These are phyloP conservation scores for Bipolaris victoriae DNA, from an alignment of 2,329 filamentous ascomycete species.

Conservation along the genomic window DNA sequence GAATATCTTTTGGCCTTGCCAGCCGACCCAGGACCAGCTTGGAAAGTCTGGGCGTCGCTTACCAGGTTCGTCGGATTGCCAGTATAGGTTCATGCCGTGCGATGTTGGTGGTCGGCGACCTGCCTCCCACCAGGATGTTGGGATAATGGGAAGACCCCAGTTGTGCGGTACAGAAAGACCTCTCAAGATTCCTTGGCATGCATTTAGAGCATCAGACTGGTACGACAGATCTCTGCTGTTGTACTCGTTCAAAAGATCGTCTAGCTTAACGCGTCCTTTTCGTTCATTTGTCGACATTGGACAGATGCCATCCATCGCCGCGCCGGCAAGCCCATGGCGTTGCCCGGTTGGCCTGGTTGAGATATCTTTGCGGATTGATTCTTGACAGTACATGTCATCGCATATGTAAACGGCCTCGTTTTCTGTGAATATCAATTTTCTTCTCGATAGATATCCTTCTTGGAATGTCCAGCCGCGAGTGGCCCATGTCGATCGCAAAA, in stretches of 20 bases:
- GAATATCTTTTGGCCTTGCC: background rate
- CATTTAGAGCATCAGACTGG: background rate
- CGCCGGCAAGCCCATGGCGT: background rate
- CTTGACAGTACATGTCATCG: slow-evolving; percentile 3
- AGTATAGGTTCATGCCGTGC: background rate
- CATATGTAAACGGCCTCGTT: background rate
- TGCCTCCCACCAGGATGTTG: background rate
- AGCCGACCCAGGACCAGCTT: slow-evolving; percentile 1
- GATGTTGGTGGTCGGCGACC: background rate
- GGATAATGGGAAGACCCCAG: background rate
- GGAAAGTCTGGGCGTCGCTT: background rate
- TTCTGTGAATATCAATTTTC: background rate
- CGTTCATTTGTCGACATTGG: background rate
- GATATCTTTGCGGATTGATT: background rate
- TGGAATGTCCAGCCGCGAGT: background rate
- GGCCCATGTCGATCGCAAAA: background rate
- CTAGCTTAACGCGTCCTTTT: background rate
- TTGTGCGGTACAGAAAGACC: background rate
- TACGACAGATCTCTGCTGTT: background rate
- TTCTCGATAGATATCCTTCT: background rate
- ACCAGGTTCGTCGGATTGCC: background rate
- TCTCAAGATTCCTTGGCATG: slow-evolving; percentile 1
- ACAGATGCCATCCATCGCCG: background rate
- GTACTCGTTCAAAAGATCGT: background rate
- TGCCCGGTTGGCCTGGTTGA: background rate